Conservation (phyloP, 2,329 filamentous ascomycete species). For the Penicillium nordicum region DNA sequence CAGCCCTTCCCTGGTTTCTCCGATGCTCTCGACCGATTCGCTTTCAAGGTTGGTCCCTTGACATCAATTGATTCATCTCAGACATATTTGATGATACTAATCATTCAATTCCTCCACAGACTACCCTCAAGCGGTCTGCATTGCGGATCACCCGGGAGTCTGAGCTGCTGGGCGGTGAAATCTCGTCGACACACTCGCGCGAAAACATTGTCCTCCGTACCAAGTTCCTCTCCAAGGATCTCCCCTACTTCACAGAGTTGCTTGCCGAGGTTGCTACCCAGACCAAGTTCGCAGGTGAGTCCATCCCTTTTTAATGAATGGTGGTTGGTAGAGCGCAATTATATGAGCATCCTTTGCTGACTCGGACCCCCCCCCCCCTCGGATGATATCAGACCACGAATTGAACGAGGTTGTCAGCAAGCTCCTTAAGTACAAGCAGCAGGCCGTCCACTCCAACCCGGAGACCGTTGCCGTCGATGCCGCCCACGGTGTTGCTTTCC, state of each 20-base stretch:
- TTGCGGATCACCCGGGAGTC: conserved; percentile 91
- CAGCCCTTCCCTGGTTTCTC: conserved; percentile 86
- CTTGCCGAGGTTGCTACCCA: conserved; percentile 84
- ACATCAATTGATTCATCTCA: conserved; percentile 22
- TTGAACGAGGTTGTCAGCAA: conserved; percentile 83
- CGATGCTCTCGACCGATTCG: conserved; percentile 87
- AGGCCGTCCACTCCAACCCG: conserved; percentile 61
- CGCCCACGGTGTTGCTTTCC: conserved; percentile 83
- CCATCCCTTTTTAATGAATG: conserved; percentile 1
- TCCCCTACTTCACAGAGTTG: conserved; percentile 96
- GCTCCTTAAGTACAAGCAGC: conserved; percentile 73
- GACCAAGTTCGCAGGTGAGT: conserved; percentile 74
- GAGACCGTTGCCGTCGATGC: conserved; percentile 76
- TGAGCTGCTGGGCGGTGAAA: conserved; percentile 89
- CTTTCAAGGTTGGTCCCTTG: conserved; percentile 74
- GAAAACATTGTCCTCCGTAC: conserved; percentile 90
- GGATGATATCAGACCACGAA: conserved; percentile 66
- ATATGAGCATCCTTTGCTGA: conserved; percentile 14
- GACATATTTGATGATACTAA: conserved; percentile 10
- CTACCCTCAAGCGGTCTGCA: conserved; percentile 78
- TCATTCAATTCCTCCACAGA: conserved; percentile 54
- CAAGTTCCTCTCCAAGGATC: conserved; percentile 90
- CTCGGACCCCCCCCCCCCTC: conserved; percentile 2
- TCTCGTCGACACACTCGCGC: conserved; percentile 82
- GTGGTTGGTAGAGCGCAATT: not conserved